These are phyloP conservation scores for Apiospora arundinis DNA, from an alignment of 2,329 filamentous ascomycete species.

Conservation along the genomic window DNA sequence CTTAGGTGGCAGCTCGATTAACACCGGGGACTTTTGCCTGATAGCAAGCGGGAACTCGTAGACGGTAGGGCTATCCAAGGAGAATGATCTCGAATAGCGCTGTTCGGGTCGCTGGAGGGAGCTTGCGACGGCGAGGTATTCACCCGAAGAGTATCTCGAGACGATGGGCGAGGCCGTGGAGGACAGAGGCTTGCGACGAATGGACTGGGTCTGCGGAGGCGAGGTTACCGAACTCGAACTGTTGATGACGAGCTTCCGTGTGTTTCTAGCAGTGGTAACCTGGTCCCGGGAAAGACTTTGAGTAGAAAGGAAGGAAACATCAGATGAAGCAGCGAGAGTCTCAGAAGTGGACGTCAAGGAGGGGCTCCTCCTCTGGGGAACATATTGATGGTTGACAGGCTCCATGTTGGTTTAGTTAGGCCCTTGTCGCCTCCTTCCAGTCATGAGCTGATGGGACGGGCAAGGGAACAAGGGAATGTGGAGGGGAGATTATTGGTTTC, in stretches of 20 bases:
- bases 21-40: not conserved
- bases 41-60: conserved; percentile 47
- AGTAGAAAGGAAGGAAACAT: conserved; percentile 34
- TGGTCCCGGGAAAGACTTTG: conserved; percentile 32
- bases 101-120: conserved; percentile 57
- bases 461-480: conserved; percentile 24
- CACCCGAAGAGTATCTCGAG: conserved; percentile 53
- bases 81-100: conserved; percentile 60
- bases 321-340: conserved; percentile 47
- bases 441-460: not conserved
- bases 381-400: conserved; percentile 3
- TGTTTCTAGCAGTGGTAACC: conserved; percentile 40
- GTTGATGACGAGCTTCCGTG: conserved; percentile 38
- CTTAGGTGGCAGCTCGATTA: conserved; percentile 3
- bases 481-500: conserved; percentile 25
- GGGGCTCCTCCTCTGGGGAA: conserved; percentile 18
- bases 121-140: conserved; percentile 43
- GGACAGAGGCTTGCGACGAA: conserved; percentile 68
- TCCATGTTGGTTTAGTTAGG: conserved; percentile 23
- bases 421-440: conserved; percentile 22
- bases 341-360: conserved; percentile 39
- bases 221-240: conserved; percentile 31
- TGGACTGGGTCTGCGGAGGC: conserved; percentile 39
- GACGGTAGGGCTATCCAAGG: conserved; percentile 66
- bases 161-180: conserved; percentile 59